phyloP scores from a whole-genome alignment of 2,329 filamentous ascomycete genomes.

The Monilinia fructicola region DNA sequence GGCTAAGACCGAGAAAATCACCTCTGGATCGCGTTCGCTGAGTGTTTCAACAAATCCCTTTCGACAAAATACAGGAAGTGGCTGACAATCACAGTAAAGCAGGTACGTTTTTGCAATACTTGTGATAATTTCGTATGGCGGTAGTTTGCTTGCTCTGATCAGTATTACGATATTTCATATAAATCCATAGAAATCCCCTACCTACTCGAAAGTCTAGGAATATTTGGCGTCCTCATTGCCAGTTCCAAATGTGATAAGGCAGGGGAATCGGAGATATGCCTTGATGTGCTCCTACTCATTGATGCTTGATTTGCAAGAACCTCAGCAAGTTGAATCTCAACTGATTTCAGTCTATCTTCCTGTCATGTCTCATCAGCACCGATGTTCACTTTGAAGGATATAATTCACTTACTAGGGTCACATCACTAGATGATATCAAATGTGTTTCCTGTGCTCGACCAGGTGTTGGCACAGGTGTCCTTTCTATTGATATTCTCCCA shows the following conservation, averaged over 20 bases:
- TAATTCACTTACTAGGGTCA: slow-evolving; percentile 12
- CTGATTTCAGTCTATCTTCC: slow-evolving; percentile 36
- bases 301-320: slow-evolving; percentile 34
- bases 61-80: slow-evolving; percentile 48
- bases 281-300: slow-evolving; percentile 24
- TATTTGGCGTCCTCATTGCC: slow-evolving; percentile 2
- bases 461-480: not conserved
- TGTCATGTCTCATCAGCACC: slow-evolving; percentile 14
- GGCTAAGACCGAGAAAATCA: slow-evolving; percentile 43
- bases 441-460: not conserved
- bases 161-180: not conserved
- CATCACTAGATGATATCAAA: slow-evolving; percentile 16
- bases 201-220: slow-evolving; percentile 25
- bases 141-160: slow-evolving; percentile 37
- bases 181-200: slow-evolving; percentile 8
- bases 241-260: slow-evolving; percentile 9
- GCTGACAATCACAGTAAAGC: slow-evolving; percentile 51
- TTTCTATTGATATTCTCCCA: slow-evolving; percentile 25
- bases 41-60: slow-evolving; percentile 45
- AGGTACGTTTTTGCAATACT: slow-evolving; percentile 47
- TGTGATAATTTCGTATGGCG: slow-evolving; percentile 44
- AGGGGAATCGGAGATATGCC: slow-evolving; percentile 18
- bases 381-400: too few relatives aligned
- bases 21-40: slow-evolving; percentile 42
- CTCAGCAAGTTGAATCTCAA: slow-evolving; percentile 38